A percentile compares a stretch with the other conserved stretches of the same genome.
These are phyloP conservation scores for Jatropha podagrica DNA, from an alignment of 441 rosid species.

Conservation along the genomic window DNA sequence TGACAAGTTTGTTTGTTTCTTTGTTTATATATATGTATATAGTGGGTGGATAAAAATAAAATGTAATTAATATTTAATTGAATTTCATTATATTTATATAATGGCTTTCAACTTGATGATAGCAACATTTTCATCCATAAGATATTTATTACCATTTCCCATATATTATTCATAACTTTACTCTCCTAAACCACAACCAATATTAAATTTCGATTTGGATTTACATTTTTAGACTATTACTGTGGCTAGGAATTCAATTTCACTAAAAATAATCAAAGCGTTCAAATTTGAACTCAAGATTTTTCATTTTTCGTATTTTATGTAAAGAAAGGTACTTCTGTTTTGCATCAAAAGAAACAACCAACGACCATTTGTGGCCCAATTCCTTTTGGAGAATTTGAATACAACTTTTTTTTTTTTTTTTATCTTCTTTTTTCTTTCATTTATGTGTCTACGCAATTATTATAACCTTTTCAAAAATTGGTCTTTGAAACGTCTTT, in stretches of 20 bases:
- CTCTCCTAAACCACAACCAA: not conserved
- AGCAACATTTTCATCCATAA: not conserved
- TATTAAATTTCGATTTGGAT: not conserved
- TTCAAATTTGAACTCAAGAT: no score
- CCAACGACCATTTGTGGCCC: no score
- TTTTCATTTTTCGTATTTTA: no score
- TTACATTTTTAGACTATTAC: no score
- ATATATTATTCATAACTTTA: not conserved
- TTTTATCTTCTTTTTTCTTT: no score
- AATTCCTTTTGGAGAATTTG: no score
- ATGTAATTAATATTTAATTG: not conserved
- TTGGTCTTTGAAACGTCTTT: not conserved
- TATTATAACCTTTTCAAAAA: not conserved
- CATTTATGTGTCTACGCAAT: not conserved
- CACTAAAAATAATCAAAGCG: no score
- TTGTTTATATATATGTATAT: no score
- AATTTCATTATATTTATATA: not conserved
- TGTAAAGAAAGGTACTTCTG: no score
- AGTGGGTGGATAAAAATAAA: not conserved
- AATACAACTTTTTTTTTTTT: no score
- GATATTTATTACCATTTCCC: not conserved
- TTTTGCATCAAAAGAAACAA: no score
- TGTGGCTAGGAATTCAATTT: no score
- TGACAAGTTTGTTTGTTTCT: constrained; percentile 26
- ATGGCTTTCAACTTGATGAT: constrained; percentile 5